Evolutionary conservation across 78 protist genomes (phyloP), one percentile per base, ranked within the genome.

Genomic region (Monosiga brevicollis): DNA sequence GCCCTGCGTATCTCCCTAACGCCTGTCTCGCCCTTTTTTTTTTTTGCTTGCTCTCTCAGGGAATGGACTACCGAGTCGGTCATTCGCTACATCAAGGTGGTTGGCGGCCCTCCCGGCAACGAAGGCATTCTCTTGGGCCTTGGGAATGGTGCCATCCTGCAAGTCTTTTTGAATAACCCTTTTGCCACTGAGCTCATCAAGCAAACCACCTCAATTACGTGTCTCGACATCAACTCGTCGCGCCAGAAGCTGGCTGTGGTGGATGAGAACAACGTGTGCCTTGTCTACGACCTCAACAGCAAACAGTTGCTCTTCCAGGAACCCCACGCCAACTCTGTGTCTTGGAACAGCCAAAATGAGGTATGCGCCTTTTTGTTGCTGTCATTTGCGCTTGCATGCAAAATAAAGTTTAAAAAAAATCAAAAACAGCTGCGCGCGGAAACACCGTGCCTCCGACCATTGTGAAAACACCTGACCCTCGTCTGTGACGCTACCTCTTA

Each of bases 51-150:
- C 35, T 37, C 0, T 20, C 87, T 40, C 73, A 79, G 91, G 43
- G 94, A 91, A 76, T 94, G 97, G 97, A 81, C 24, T 25, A 6
- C 91, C 40, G 93, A 90, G 15, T 54, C 90, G 1, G 49, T 72
- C 10, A 89, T 94, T 39, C 92, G 92, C 26, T 94, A 89, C 93
- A 83, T 91, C 90, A 90, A 92, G 76, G 92, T 88, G 1, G 71
- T 88, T 32, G 94, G 93, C 40, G 96, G 96, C 3, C 91, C 90
- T 3, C 80, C 42, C 25, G 88, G 91, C 26, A 26, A 83, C 26
- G 94, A 91, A 42, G 88, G 88, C 6, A 6, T 86, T 34, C 73
- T 40, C n/a, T 79, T 86, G 3, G 93, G 93, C 25, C 87, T 88
- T 24, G 42, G 75, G 83, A 73, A 42, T 42, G 94, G 96, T 0